phyloP scores from a whole-genome alignment of 441 rosid genomes.

The Daphne laureola region DNA sequence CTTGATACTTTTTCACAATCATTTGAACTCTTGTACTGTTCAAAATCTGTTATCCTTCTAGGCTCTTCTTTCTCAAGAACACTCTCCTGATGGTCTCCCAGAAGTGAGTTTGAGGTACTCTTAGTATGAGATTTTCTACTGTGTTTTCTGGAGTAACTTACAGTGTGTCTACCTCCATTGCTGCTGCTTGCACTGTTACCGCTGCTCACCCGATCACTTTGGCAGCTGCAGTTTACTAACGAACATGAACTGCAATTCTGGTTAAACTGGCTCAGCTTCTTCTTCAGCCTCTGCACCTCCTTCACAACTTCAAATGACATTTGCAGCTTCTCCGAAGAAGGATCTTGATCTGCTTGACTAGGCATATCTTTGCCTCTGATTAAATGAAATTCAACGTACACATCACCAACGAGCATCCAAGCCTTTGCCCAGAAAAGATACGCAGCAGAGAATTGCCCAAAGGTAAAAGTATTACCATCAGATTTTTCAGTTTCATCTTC shows the following conservation, averaged over 20 bases:
- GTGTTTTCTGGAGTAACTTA: slow-evolving; percentile 49
- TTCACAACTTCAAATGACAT: slow-evolving; percentile 77
- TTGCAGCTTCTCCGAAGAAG: slow-evolving; percentile 45
- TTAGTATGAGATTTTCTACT: slow-evolving; percentile 40
- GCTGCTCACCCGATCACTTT: slow-evolving; percentile 88
- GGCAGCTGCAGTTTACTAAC: slow-evolving; percentile 87
- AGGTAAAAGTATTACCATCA: slow-evolving; percentile 28
- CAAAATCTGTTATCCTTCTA: slow-evolving; percentile 14
- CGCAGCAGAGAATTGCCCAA: slow-evolving; percentile 47
- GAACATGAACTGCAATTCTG: slow-evolving; percentile 79
- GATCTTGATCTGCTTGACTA: slow-evolving; percentile 28
- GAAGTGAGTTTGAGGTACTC: slow-evolving; percentile 21
- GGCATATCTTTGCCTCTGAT: slow-evolving; percentile 49
- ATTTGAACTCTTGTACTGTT: slow-evolving; percentile 10
- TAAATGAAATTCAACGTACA: slow-evolving; percentile 65
- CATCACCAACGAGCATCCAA: slow-evolving; percentile 89
- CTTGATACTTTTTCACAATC: slow-evolving; percentile 20
- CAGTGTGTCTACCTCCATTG: slow-evolving; percentile 29
- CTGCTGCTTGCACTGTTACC: slow-evolving; percentile 92
- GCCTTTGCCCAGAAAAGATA: slow-evolving; percentile 87
- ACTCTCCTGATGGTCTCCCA: slow-evolving; percentile 27
- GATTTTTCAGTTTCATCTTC: slow-evolving; percentile 33
- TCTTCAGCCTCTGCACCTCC: slow-evolving; percentile 86
- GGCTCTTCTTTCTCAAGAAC: slow-evolving; percentile 22
- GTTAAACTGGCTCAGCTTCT: slow-evolving; percentile 49